Evolutionary conservation across 1,284 basidiomycete species (phyloP), one percentile per base, ranked within the genome.

Genomic region (Cutaneotrichosporon spelunceum): DNA sequence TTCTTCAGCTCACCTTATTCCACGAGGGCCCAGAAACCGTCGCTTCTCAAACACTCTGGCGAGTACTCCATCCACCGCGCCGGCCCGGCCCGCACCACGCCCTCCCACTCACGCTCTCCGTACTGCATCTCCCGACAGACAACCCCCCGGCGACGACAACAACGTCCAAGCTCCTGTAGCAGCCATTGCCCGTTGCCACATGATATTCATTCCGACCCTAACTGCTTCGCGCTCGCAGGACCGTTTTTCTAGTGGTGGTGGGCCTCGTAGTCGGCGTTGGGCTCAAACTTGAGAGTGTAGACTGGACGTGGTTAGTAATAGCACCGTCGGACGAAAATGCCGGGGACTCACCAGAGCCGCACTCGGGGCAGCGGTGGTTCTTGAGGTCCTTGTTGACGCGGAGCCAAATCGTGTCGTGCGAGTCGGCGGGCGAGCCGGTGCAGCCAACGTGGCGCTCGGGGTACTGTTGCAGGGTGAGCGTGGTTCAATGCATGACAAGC

Each of bases 401-500:
- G 78, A 93, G 86, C 92, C 92, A 95, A 68, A 87, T 82, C 64
- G 92, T 84, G 72, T 94, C 90, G 80, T 95, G 93, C 45, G 91
- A 93, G 80, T 96, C 93, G 54, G 88, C 90, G 27, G 93, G 93
- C 73, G 84, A 86, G 63, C 92, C 93, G 55, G 93, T 93, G 84
- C 93, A 96, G 61, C 93, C 93, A 73, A 96, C 82, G 65, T 90
- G 84, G 69, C 93, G 90, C 68, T 87, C 85, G 58, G 84, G 82
- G 72, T 87, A 87, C 92, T 95, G 68, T 45, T 57, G 60, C 57
- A 49, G 26, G 19, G 55, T 56, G 56, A 65, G 61, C 61, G 50
- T 53, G 53, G 10, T 10, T 14, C 36, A 27, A n/a, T 19, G 10
- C 14, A 14, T 11, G 23, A 36, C 27, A 27, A 39, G 23, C 11